A percentile compares a stretch with the other conserved stretches of the same genome.
phyloP scores from a whole-genome alignment of 306 rosid species.

The Acacia confusa region DNA sequence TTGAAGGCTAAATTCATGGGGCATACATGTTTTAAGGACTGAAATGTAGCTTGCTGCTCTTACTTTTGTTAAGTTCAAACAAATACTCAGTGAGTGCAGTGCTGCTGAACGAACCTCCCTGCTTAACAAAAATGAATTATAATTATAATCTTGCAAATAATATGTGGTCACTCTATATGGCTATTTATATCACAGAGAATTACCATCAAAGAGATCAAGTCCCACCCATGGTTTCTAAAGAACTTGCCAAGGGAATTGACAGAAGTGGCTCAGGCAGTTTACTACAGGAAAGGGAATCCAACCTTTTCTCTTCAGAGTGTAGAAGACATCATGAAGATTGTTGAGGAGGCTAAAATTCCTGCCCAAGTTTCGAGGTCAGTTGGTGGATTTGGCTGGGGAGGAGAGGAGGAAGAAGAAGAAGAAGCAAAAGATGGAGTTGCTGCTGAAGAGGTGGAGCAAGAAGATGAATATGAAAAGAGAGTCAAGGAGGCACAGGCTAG shows the following conservation, averaged over 20 bases:
- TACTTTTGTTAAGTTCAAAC: neutral
- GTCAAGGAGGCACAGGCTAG: conserved; percentile 78
- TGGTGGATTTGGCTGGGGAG: conserved; percentile 79
- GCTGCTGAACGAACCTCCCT: neutral
- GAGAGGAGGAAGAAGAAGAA: conserved; percentile 65
- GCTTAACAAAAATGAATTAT: neutral
- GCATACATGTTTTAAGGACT: neutral
- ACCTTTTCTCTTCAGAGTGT: conserved; percentile 68
- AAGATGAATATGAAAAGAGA: conserved; percentile 71
- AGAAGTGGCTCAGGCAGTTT: conserved; percentile 68
- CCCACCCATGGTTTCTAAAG: conserved; percentile 80
- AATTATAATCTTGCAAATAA: neutral
- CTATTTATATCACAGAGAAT: conserved; percentile 55
- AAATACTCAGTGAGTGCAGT: neutral
- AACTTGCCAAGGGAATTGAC: conserved; percentile 87
- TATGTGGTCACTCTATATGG: conserved; percentile 21
- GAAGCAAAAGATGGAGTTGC: conserved; percentile 37
- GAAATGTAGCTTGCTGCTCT: neutral
- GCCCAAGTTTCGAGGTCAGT: conserved; percentile 55
- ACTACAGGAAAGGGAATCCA: conserved; percentile 76
- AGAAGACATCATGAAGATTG: conserved; percentile 78
- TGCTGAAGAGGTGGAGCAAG: conserved; percentile 22
- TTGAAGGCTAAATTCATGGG: neutral
- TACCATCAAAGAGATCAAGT: conserved; percentile 78
- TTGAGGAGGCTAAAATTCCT: conserved; percentile 67